Conservation (phyloP, 768 basidiomycete genomes). For the Pleurotus tuber-regium region DNA sequence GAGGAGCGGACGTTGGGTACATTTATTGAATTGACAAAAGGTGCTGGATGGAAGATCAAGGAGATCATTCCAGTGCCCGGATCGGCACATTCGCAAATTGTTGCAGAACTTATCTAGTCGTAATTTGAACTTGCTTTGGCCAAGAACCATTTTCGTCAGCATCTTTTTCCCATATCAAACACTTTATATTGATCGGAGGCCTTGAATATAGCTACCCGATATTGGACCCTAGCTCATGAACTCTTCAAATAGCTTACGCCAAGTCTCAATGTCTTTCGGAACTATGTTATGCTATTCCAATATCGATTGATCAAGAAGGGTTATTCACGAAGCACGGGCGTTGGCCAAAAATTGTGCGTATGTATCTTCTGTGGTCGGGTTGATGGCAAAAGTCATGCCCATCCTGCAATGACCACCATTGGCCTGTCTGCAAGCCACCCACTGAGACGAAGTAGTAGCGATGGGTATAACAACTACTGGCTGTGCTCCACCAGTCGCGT, state of each 20-base stretch:
- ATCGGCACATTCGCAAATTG: not conserved
- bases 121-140: no score
- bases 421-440: not conserved
- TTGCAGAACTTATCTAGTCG: slow-evolving; percentile 3
- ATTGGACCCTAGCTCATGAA: no score
- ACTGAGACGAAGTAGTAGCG: not conserved
- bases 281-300: no score
- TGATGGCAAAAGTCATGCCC: not conserved
- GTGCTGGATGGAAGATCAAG: slow-evolving; percentile 25
- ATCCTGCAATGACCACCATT: not conserved
- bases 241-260: no score
- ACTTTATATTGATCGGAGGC: no score
- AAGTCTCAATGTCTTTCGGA: no score
- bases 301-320: no score
- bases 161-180: no score
- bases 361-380: not conserved
- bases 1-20: slow-evolving; percentile 27
- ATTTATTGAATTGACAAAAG: slow-evolving; percentile 20
- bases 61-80: not conserved
- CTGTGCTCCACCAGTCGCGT: no score
- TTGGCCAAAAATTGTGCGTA: not conserved
- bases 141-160: no score
- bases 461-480: not conserved
- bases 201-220: no score
- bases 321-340: not conserved